Conservation (phyloP, 1,139 yeast species). For the Citeromyces hawaiiensis region DNA sequence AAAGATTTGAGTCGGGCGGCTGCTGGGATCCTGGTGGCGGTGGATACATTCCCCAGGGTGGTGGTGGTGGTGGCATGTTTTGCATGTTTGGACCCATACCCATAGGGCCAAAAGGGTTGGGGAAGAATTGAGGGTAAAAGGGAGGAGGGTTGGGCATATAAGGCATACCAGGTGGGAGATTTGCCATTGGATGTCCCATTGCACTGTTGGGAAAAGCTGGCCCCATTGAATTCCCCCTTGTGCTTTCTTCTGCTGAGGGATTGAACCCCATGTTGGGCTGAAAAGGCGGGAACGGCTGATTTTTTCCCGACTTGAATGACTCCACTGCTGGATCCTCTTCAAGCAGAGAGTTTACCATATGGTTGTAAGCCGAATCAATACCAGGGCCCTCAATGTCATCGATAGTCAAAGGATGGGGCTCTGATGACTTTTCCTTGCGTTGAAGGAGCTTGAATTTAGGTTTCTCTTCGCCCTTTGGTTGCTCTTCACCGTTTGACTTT, state of each 20-base stretch:
- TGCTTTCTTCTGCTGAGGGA: background rate
- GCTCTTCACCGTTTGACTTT: background rate
- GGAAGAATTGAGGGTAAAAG: background rate
- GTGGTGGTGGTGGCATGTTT: background rate
- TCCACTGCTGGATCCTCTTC: background rate
- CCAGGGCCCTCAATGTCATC: background rate
- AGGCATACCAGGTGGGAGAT: background rate
- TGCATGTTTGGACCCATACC: slow-evolving; percentile 2
- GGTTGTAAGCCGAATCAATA: background rate
- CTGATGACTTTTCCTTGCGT: background rate
- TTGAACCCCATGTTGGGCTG: background rate
- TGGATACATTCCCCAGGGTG: background rate
- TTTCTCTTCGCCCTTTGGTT: background rate
- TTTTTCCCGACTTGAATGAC: background rate
- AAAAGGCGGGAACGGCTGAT: background rate
- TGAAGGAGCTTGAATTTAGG: background rate
- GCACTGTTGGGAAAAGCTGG: background rate
- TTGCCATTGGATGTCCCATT: background rate
- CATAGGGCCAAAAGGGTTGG: slow-evolving; percentile 1
- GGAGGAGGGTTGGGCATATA: background rate
- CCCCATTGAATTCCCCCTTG: background rate
- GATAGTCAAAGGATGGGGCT: background rate
- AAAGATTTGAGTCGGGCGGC: background rate
- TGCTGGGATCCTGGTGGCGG: slow-evolving; percentile 2
- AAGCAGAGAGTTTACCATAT: background rate